Evolutionary conservation across 2,329 filamentous ascomycete species (phyloP), one percentile per base, ranked within the genome.

Genomic region (Calonectria pseudoreteaudii): DNA sequence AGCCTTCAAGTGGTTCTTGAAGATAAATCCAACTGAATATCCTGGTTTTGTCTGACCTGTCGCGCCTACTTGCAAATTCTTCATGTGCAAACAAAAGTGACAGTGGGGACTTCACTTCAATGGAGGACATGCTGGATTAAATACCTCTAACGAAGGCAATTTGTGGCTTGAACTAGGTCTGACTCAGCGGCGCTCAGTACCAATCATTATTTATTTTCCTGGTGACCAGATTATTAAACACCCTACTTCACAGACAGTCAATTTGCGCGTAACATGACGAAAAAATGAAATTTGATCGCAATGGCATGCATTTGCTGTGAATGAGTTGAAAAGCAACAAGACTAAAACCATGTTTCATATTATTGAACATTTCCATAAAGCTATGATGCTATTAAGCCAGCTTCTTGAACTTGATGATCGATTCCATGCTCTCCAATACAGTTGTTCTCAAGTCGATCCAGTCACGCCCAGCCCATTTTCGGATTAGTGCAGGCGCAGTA

Each of bases 401-500:
- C 30, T 67, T 50, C 34, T 71, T 71, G 6, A 62, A 65, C n/a
- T 67, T 72, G 14, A 75, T 9, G 2, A 76, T 65, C 23, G 70
- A 74, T 3, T 77, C 67, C 28, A 78, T 69, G 0, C 65, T 72
- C 31, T 78, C 77, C 1, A 36, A 73, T 0, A 79, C 49, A 1
- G 58, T 60, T 2, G 41, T 72, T 18, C 78, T 70, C 2, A 79
- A 41, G 1, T 30, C 34, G 0, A 77, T 75, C 76, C 77, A 78
- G 0, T 76, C 56, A 4, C 77, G 69, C 0, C 73, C 77, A 6
- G 77, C 77, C 77, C 77, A 79, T 8, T 79, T 79, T 23, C 62
- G 47, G 5, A 79, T 30, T 7, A 79, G 20, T 0, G 2, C n/a
- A 0, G 68, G 71, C 0, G 76, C 76, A 23, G 76, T 74, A 1